Conservation (phyloP, 768 basidiomycete genomes). For the Lactarius sanguifluus region DNA sequence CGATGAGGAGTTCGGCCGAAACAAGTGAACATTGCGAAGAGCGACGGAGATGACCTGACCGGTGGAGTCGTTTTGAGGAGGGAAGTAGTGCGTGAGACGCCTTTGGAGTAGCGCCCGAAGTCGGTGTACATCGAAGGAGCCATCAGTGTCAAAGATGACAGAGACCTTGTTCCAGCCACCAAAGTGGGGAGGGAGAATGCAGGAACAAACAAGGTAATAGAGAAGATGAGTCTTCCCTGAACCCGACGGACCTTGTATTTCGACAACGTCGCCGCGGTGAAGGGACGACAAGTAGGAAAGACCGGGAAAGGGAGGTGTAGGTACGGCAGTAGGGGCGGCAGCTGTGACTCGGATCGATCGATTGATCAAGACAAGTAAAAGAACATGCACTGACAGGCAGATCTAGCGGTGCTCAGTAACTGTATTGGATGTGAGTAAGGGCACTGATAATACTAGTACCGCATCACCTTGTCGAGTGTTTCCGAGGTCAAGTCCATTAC, state of each 20-base stretch:
- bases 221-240: slow-evolving; percentile 82
- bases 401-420: slow-evolving; percentile 20
- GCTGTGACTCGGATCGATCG: slow-evolving; percentile 13
- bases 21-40: slow-evolving; percentile 62
- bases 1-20: slow-evolving; percentile 62
- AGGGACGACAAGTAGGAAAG: slow-evolving; percentile 36
- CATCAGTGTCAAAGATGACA: slow-evolving; percentile 70
- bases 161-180: slow-evolving; percentile 66
- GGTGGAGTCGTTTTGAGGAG: slow-evolving; percentile 13
- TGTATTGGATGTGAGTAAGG: slow-evolving; percentile 11
- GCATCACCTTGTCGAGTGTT: slow-evolving; percentile 22
- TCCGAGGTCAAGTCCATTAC: slow-evolving; percentile 13
- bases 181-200: slow-evolving; percentile 51
- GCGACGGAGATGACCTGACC: slow-evolving; percentile 39
- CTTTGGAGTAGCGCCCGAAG: slow-evolving; percentile 52
- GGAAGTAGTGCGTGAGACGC: slow-evolving; percentile 43
- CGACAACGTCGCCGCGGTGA: slow-evolving; percentile 61
- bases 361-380: neutral
- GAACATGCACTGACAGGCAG: slow-evolving; percentile 13
- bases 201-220: slow-evolving; percentile 58
- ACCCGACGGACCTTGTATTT: slow-evolving; percentile 71
- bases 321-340: slow-evolving; percentile 9
- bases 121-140: slow-evolving; percentile 57
- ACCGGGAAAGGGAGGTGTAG: slow-evolving; percentile 23
- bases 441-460: no score